Conservation (phyloP, 2,329 filamentous ascomycete genomes). For the Pezicula carpinea region DNA sequence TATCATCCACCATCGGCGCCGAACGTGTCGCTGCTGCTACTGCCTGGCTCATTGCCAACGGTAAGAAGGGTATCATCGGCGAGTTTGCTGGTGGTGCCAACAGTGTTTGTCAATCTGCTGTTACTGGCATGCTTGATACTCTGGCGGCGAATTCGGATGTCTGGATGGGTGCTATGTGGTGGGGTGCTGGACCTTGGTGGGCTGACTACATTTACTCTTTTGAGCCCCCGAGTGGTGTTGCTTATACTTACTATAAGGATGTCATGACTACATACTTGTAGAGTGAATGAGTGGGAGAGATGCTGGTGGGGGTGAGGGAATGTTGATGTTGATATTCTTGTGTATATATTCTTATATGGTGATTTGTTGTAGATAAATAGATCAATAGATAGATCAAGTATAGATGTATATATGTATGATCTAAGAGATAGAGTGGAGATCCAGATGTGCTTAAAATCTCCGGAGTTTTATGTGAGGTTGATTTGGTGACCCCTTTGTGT, state of each 20-base stretch:
- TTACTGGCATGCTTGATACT: conserved; percentile 44
- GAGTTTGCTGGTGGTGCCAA: conserved; percentile 52
- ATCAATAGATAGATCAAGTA: too few relatives aligned
- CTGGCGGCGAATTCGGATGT: conserved; percentile 44
- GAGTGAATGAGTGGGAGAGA: too few relatives aligned
- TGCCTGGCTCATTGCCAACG: conserved; percentile 47
- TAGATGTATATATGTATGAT: too few relatives aligned
- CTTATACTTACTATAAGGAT: conserved; percentile 26
- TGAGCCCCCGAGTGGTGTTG: conserved; percentile 42
- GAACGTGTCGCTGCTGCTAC: conserved; percentile 48
- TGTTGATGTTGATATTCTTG: too few relatives aligned
- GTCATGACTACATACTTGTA: too few relatives aligned
- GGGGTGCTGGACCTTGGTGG: conserved; percentile 49
- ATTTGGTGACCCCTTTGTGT: too few relatives aligned
- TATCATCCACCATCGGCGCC: conserved; percentile 46
- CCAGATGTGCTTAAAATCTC: too few relatives aligned
- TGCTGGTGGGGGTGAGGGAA: too few relatives aligned
- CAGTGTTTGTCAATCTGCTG: conserved; percentile 40
- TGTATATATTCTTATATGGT: too few relatives aligned
- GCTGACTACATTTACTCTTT: conserved; percentile 42
- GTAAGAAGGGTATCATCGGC: conserved; percentile 47
- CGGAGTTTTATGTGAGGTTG: too few relatives aligned
- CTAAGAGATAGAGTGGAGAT: too few relatives aligned
- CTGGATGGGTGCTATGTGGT: conserved; percentile 42
- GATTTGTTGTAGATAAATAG: too few relatives aligned